phyloP scores from a whole-genome alignment of 257 asterid species.

The Datura wrightii region DNA sequence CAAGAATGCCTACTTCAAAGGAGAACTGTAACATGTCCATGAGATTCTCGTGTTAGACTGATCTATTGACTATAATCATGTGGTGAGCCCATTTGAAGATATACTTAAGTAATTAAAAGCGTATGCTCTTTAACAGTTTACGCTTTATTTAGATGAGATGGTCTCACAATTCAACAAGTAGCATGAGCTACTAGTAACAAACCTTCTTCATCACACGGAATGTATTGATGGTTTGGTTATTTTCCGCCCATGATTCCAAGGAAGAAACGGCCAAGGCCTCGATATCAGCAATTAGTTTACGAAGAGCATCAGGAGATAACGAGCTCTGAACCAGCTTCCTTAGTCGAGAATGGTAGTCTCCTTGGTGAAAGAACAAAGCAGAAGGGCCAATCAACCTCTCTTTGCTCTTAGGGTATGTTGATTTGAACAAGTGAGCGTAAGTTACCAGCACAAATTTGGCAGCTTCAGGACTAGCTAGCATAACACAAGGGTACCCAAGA shows the following conservation, averaged over 20 bases:
- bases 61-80: neutral
- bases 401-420: conserved; percentile 84
- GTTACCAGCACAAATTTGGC: conserved; percentile 68
- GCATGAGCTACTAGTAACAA: neutral
- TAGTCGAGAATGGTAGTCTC: conserved; percentile 58
- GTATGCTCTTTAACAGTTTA: neutral
- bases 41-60: conserved; percentile 7
- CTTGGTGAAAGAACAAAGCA: conserved; percentile 82
- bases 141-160: neutral
- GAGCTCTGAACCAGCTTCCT: conserved; percentile 66
- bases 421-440: conserved; percentile 68
- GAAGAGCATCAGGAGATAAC: conserved; percentile 54
- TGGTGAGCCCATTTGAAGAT: neutral
- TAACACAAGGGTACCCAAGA: conserved; percentile 82
- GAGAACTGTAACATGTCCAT: conserved; percentile 48
- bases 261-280: conserved; percentile 54
- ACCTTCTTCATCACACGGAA: conserved; percentile 75
- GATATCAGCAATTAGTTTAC: conserved; percentile 52
- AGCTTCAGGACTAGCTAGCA: conserved; percentile 86
- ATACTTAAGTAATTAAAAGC: neutral
- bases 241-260: conserved; percentile 53
- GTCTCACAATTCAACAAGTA: conserved; percentile 7
- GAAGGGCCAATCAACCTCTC: conserved; percentile 81
- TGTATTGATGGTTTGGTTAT: conserved; percentile 51
- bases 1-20: conserved; percentile 81